phyloP scores from a whole-genome alignment of 805 yeast species.

The Metschnikowia hibisci region DNA sequence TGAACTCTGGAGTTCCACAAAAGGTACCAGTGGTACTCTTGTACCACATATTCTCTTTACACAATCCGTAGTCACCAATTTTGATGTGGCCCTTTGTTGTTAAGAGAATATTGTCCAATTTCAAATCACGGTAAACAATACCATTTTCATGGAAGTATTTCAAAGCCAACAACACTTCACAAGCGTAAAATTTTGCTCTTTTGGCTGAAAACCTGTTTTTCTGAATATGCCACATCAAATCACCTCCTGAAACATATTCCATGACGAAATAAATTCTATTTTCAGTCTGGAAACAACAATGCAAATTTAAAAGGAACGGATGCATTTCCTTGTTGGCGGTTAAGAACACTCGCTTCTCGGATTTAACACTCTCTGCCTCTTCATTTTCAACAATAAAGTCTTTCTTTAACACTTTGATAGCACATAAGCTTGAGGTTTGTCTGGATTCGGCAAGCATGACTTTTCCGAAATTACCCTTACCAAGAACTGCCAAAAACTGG shows the following conservation, averaged over 20 bases:
- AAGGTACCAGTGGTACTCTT: conserved; percentile 87
- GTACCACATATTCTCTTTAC: conserved; percentile 89
- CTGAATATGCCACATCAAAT: conserved; percentile 98
- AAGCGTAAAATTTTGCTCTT: conserved; percentile 96
- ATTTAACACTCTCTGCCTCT: conserved; percentile 91
- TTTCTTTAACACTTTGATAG: conserved; percentile 93
- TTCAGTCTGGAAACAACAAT: conserved; percentile 96
- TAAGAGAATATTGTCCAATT: conserved; percentile 87
- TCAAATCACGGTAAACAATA: conserved; percentile 92
- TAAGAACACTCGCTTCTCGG: conserved; percentile 88
- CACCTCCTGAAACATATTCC: conserved; percentile 98
- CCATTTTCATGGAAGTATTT: conserved; percentile 95
- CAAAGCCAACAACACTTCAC: conserved; percentile 88
- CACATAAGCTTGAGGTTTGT: conserved; percentile 76
- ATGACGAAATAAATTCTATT: conserved; percentile 95
- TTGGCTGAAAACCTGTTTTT: conserved; percentile 82
- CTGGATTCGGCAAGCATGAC: conserved; percentile 96
- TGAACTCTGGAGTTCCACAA: conserved; percentile 98
- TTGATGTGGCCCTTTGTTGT: conserved; percentile 92
- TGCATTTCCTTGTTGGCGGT: conserved; percentile 83
- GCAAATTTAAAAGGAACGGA: conserved; percentile 87
- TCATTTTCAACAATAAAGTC: conserved; percentile 93
- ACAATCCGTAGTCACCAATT: conserved; percentile 94
- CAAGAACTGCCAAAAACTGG: conserved; percentile 88
- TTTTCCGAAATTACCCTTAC: conserved; percentile 98